Base-by-base conservation (phyloP, 306 rosid genomes). In the Mimosa pudica region DNA sequence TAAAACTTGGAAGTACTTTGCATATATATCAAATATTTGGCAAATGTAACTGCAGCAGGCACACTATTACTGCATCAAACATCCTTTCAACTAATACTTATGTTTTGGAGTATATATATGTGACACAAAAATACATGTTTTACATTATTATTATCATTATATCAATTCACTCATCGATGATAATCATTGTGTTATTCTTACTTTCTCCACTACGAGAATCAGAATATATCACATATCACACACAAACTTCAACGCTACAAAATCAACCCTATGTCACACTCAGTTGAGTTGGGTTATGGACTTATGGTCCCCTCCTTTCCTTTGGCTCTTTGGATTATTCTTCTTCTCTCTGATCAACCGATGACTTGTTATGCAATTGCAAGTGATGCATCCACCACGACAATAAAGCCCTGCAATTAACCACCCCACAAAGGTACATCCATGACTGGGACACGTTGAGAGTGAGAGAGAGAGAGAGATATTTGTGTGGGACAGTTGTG, bases 271-370 rank as follows among this genome's bases (percentile, higher is more conserved):
- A 24, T 1, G 83, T 89, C 89, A 57, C 82, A 72, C 87, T 88
- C 90, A 10, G 77, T 79, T 84, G 84, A 86, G 90, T 85, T 86
- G 87, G 55, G 9, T 80, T 71, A 84, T 84, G 90, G 94, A 82
- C 82, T 80, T 71, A 84, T 84, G 90, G 94, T 84, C 82, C 97
- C 90, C 74, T 69, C 52, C 13, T 5, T 1, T 1, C 75, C 24
- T 7, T 44, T 61, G 7, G 17, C 68, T 62, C 44, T 62, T 33
- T 65, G 64, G 79, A 14, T 74, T 4, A 61, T 78, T 78, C 87
- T 86, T 86, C 91, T 75, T 81, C 79, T 68, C 61, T 79, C 36
- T 60, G 20, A 52, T 51, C 33, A 18, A 32, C 51, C 0, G n/a
- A 30, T 64, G 52, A 38, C 60, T 70, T 70, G 36, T 60, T 54